Percentiles rank a stretch among this genome's conserved stretches.
Conservation (phyloP, 1,284 basidiomycete species). For the Tilletia caries region DNA sequence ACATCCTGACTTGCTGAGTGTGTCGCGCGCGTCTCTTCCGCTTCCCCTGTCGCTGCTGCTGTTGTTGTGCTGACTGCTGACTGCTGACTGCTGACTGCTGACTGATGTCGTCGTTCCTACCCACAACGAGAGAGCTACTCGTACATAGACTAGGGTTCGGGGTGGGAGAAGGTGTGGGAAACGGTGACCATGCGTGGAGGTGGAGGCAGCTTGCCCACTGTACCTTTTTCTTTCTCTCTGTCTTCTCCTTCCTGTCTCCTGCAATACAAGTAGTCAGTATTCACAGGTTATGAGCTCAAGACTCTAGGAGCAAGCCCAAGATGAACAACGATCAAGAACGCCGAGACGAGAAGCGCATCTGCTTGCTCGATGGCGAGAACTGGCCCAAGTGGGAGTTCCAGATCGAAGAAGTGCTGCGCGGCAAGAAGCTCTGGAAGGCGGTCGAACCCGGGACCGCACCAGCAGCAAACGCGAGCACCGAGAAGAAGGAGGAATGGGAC, state of each 20-base stretch:
- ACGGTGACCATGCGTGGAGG: not conserved
- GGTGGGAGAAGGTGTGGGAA: too few relatives aligned
- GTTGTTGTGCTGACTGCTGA: too few relatives aligned
- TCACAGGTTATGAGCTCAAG: slow-evolving; percentile 7
- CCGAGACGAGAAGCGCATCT: slow-evolving; percentile 1
- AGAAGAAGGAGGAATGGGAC: not conserved
- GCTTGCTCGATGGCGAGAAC: not conserved
- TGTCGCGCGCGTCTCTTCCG: too few relatives aligned
- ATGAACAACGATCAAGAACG: not conserved
- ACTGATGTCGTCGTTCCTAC: too few relatives aligned
- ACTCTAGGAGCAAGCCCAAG: not conserved
- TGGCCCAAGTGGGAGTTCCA: slow-evolving; percentile 7
- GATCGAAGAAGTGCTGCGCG: slow-evolving; percentile 1
- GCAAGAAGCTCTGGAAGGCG: slow-evolving; percentile 6
- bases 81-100: too few relatives aligned
- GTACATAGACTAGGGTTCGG: too few relatives aligned
- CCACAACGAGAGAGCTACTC: too few relatives aligned
- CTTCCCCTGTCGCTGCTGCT: not conserved
- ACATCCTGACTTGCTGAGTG: slow-evolving; percentile 28
- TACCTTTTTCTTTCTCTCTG: not conserved
- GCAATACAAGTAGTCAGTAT: not conserved
- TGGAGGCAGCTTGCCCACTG: slow-evolving; percentile 9
- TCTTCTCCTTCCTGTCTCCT: not conserved
- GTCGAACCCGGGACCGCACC: slow-evolving; percentile 7
- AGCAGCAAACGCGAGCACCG: not conserved